Conservation (phyloP, 2,329 filamentous ascomycete species). For the Hymenotorrendiella dingleyae region DNA sequence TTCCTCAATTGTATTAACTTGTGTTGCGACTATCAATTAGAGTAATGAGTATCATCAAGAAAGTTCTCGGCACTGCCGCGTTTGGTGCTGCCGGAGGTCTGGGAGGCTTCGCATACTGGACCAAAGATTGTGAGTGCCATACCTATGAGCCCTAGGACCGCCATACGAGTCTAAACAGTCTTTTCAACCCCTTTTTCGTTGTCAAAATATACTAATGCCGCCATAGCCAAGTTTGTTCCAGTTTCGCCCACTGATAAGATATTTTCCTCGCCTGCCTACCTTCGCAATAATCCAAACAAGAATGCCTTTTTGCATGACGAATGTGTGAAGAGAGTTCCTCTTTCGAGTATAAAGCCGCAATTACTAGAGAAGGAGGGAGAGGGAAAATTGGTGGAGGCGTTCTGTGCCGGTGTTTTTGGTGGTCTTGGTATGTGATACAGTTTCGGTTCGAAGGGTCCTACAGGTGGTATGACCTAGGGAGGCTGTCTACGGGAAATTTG, state of each 20-base stretch:
- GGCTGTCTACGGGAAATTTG: too few relatives aligned
- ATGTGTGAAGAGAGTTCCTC: conserved; percentile 55
- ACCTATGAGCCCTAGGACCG: background rate
- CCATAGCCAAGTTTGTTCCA: conserved; percentile 40
- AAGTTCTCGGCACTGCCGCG: conserved; percentile 16
- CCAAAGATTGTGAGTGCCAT: conserved; percentile 10
- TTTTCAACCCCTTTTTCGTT: too few relatives aligned
- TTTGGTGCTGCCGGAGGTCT: conserved; percentile 16
- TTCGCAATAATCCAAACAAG: conserved; percentile 53
- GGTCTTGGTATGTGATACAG: conserved; percentile 41
- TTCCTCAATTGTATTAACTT: background rate
- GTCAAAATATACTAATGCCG: background rate
- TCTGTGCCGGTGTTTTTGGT: conserved; percentile 27
- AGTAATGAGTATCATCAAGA: conserved; percentile 21
- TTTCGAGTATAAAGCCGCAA: conserved; percentile 59
- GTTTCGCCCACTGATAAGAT: conserved; percentile 54
- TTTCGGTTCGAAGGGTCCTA: too few relatives aligned
- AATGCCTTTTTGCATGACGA: conserved; percentile 62
- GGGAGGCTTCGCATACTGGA: conserved; percentile 20
- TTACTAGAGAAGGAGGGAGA: conserved; percentile 59
- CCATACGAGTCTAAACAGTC: background rate
- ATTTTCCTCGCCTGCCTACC: conserved; percentile 51
- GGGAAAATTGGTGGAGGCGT: conserved; percentile 46
- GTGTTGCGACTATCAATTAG: too few relatives aligned
- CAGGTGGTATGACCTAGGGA: too few relatives aligned